Percentiles rank a stretch among this genome's conserved stretches.
Evolutionary conservation across 768 basidiomycete genomes (phyloP).

Genomic region (Tulasnella sp.): DNA sequence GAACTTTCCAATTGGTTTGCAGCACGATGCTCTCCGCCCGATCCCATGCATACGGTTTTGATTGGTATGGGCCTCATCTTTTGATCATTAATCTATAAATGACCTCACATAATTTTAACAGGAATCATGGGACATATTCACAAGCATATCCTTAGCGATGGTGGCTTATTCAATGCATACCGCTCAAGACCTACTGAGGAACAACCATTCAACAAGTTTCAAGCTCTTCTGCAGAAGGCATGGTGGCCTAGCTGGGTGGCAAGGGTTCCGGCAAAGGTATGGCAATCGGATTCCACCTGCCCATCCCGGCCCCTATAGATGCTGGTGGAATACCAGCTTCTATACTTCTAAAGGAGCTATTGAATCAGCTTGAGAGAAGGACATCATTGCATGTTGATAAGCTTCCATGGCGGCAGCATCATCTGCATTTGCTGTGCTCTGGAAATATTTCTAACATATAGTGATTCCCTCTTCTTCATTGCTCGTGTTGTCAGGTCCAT

Average conservation of each 20-base stretch:
- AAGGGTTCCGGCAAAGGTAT: background rate
- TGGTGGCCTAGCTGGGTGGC: background rate
- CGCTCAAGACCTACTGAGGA: background rate
- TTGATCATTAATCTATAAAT: background rate
- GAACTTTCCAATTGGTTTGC: conserved; percentile 26
- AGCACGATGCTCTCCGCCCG: conserved; percentile 23
- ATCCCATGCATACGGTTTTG: conserved; percentile 31
- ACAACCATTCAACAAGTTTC: background rate
- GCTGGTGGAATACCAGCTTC: too few species aligned
- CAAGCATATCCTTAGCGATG: background rate
- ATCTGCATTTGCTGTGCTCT: conserved; percentile 51
- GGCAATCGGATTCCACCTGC: too few species aligned
- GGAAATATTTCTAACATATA: too few species aligned
- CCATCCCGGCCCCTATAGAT: too few species aligned
- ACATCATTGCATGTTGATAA: conserved; percentile 40
- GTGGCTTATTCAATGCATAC: background rate
- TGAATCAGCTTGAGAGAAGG: conserved; percentile 24
- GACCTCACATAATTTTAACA: background rate
- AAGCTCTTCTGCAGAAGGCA: background rate
- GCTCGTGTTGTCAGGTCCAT: background rate
- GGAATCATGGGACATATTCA: background rate
- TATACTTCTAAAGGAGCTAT: conserved; percentile 18
- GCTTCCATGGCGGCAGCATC: conserved; percentile 69
- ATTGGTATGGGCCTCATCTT: conserved; percentile 21
- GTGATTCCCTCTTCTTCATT: too few species aligned